Base-by-base conservation (phyloP, 495 filamentous ascomycete genomes). In the Penicillium salamii region DNA sequence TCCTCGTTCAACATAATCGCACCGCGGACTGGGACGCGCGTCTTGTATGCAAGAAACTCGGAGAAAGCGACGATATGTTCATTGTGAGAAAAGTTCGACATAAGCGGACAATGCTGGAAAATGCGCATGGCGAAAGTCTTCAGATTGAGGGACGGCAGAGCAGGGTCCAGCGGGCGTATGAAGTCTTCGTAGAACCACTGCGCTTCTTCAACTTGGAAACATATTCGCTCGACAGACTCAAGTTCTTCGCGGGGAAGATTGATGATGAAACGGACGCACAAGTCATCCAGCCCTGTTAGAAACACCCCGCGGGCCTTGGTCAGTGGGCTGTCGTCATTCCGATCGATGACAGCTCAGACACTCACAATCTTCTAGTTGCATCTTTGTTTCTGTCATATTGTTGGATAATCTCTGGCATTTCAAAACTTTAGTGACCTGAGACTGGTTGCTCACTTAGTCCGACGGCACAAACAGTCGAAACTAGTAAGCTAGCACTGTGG, bases 161-260 rank as follows among this genome's bases (percentile, higher is more conserved):
- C 76, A 7, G 90, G 90, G 62, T 96, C 89, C 45, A 91, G 74
- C 24, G 90, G 91, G 29, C 95, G 88, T 68, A 98, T 88, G 63
- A 97, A 98, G 69, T 98, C 93, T 70, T 97, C 95, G 83, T 97
- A 98, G 68, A 91, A 97, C 93, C 93, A 98, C 87, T 98, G 93
- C 62, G 93, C 93, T 63, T 97, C 95, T 69, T 98, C 93, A 46
- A 98, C 86, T 72, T 97, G 91, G 68, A 98, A 98, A 69, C 91
- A 96, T 62, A 97, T 90, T 54, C 93, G 88, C 61, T 91, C 90
- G 17, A 95, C 88, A 0, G 86, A 89, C 51, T 85, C 81, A 23
- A 97, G 84, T 66, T 97, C 93, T 67, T 91, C 90, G 53, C 83
- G 78, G 17, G 93, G 93, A 40, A 96, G 78, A 70, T 97, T 97